Evolutionary conservation across 2,329 filamentous ascomycete species (phyloP).

Genomic region (Ophiostoma ips): DNA sequence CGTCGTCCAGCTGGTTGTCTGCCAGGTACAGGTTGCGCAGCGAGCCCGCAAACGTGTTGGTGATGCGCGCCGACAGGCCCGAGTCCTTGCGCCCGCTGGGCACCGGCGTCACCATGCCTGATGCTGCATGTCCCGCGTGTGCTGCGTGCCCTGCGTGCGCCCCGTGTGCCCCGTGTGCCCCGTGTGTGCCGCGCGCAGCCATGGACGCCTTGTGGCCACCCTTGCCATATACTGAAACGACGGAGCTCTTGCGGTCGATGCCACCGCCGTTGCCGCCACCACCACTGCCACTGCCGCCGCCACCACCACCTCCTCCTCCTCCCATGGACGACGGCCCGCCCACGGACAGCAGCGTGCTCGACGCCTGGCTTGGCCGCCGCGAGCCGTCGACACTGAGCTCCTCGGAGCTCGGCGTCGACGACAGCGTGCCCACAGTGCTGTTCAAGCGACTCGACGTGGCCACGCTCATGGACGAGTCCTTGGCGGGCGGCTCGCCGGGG

Average conservation of each 20-base stretch:
- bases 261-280: constrained; percentile 13
- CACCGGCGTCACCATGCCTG: constrained; percentile 39
- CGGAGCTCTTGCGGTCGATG: constrained; percentile 69
- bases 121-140: constrained; percentile 20
- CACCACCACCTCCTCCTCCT: no score
- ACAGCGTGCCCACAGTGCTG: constrained; percentile 27
- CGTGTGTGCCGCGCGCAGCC: constrained; percentile 53
- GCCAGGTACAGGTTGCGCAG: constrained; percentile 75
- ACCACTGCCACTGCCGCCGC: no score
- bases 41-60: constrained; percentile 78
- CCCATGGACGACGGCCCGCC: no score
- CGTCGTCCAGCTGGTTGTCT: constrained; percentile 87
- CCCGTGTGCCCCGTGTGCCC: no score
- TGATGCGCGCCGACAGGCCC: constrained; percentile 62
- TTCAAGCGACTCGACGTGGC: constrained; percentile 23
- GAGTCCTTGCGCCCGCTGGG: constrained; percentile 68
- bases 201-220: constrained; percentile 76
- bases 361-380: constrained; percentile 73
- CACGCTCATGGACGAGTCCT: constrained; percentile 17
- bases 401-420: constrained; percentile 59
- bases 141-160: constrained; percentile 20
- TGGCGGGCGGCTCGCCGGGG: constrained; percentile 27
- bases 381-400: constrained; percentile 47
- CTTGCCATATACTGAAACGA: constrained; percentile 67
- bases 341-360: constrained; percentile 60